Conservation (phyloP, 176 grass and related monocot species). For the Dendrocalamus sinicus region DNA sequence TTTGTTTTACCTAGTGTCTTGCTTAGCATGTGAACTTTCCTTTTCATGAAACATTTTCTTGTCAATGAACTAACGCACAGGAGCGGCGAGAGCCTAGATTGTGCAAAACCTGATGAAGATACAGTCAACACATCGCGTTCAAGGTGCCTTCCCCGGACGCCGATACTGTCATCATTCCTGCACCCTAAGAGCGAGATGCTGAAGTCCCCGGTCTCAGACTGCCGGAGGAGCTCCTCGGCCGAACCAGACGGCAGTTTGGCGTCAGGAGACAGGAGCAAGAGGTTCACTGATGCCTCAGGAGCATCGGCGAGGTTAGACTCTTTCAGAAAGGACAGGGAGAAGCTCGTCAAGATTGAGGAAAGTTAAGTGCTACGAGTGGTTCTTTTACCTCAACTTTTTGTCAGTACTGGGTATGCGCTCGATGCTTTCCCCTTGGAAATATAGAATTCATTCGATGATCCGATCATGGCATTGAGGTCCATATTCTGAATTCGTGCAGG, state of each 20-base stretch:
- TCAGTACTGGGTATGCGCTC: slow-evolving; percentile 55
- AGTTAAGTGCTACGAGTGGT: slow-evolving; percentile 69
- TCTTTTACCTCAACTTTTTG: slow-evolving; percentile 54
- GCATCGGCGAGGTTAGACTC: slow-evolving; percentile 48
- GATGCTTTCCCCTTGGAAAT: not conserved
- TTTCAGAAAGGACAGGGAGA: slow-evolving; percentile 80
- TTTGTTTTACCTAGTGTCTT: not conserved
- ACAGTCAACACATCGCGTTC: slow-evolving; percentile 46
- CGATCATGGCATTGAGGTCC: slow-evolving; percentile 35
- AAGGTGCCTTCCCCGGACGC: slow-evolving; percentile 74
- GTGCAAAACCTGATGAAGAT: slow-evolving; percentile 47
- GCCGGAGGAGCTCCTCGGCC: slow-evolving; percentile 65
- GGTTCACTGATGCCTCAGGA: slow-evolving; percentile 43
- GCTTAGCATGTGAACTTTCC: not conserved
- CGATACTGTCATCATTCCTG: slow-evolving; percentile 60
- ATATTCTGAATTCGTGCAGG: slow-evolving; percentile 51
- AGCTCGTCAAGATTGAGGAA: slow-evolving; percentile 85
- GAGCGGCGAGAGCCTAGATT: slow-evolving; percentile 51
- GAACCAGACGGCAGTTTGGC: slow-evolving; percentile 46
- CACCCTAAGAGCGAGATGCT: slow-evolving; percentile 49
- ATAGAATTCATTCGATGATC: not conserved
- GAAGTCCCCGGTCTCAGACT: slow-evolving; percentile 68
- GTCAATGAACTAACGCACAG: slow-evolving; percentile 40
- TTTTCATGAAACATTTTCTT: slow-evolving; percentile 20
- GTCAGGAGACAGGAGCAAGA: slow-evolving; percentile 51